Conservation (phyloP, 768 basidiomycete species). For the Obba rivulosa region DNA sequence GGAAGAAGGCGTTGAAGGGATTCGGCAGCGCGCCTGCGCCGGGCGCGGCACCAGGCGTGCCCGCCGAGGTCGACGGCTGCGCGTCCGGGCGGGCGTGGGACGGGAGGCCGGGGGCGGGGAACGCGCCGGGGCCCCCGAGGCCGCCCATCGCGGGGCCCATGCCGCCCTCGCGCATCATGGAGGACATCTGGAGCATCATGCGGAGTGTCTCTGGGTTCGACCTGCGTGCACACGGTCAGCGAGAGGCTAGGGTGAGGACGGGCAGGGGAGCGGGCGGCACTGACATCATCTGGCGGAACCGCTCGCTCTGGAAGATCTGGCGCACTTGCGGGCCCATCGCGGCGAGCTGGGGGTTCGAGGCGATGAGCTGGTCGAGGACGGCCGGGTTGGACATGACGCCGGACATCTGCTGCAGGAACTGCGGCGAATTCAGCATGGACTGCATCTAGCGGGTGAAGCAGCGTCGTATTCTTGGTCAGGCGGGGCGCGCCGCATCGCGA, state of each 20-base stretch:
- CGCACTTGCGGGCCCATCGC: slow-evolving; percentile 78
- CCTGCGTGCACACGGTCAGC: slow-evolving; percentile 25
- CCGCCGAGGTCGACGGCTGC: slow-evolving; percentile 15
- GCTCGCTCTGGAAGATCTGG: slow-evolving; percentile 69
- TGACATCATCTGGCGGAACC: slow-evolving; percentile 72
- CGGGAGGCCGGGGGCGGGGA: slow-evolving; percentile 63
- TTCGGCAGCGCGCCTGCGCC: not conserved
- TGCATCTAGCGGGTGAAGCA: slow-evolving; percentile 50
- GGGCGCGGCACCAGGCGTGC: slow-evolving; percentile 1
- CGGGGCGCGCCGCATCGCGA: not conserved
- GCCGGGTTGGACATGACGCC: slow-evolving; percentile 81
- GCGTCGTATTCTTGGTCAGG: not conserved
- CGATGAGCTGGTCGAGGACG: slow-evolving; percentile 84
- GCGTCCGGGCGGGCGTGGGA: slow-evolving; percentile 23
- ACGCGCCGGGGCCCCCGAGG: slow-evolving; percentile 26
- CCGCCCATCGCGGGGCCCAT: slow-evolving; percentile 21
- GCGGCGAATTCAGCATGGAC: slow-evolving; percentile 77
- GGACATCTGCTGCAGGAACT: slow-evolving; percentile 87
- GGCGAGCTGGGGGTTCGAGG: slow-evolving; percentile 71
- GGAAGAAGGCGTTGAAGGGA: slow-evolving; percentile 6
- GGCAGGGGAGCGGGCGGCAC: slow-evolving; percentile 21
- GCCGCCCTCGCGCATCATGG: slow-evolving; percentile 41
- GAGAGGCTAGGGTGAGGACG: not conserved
- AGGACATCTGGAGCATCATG: slow-evolving; percentile 71
- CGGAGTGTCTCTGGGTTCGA: slow-evolving; percentile 77